These are phyloP conservation scores for Tolypocladium guangdongense DNA, from an alignment of 2,329 filamentous ascomycete genomes.

Conservation along the genomic window DNA sequence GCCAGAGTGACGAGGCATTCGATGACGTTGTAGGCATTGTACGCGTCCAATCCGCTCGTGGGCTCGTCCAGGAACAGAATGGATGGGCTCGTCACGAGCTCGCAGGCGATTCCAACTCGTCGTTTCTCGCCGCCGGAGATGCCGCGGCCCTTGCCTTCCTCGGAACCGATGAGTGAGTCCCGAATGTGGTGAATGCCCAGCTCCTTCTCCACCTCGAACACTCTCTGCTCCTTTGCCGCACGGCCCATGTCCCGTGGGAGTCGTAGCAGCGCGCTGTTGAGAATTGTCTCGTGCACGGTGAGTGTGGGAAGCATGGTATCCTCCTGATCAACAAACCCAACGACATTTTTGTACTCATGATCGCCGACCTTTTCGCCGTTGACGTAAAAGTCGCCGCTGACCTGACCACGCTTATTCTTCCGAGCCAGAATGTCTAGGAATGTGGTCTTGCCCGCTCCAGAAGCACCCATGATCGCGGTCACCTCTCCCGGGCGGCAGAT, in stretches of 20 bases:
- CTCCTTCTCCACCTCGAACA: constrained; percentile 88
- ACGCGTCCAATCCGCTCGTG: constrained; percentile 90
- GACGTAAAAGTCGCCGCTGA: constrained; percentile 75
- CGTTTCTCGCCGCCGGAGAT: constrained; percentile 97
- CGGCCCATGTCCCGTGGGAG: constrained; percentile 88
- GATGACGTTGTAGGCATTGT: constrained; percentile 95
- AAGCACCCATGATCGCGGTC: constrained; percentile 96
- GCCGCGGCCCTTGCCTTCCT: constrained; percentile 85
- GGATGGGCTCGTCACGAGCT: constrained; percentile 92
- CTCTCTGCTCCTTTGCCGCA: constrained; percentile 78
- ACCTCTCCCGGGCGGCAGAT: constrained; percentile 92
- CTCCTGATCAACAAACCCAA: constrained; percentile 96
- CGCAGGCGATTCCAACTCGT: constrained; percentile 92
- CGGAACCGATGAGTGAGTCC: constrained; percentile 89
- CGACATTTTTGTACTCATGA: constrained; percentile 76
- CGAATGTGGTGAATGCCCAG: constrained; percentile 90
- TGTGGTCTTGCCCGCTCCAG: constrained; percentile 92
- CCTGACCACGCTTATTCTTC: constrained; percentile 85
- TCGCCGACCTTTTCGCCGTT: constrained; percentile 87
- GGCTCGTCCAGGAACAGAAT: constrained; percentile 96
- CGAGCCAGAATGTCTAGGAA: constrained; percentile 92
- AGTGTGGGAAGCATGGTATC: constrained; percentile 93
- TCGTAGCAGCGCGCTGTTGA: constrained; percentile 84
- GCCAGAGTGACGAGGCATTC: constrained; percentile 91
- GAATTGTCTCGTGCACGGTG: constrained; percentile 94